Evolutionary conservation across 306 rosid species (phyloP), one percentile per base, ranked within the genome.

Genomic region (Hippophae gyantsensis): DNA sequence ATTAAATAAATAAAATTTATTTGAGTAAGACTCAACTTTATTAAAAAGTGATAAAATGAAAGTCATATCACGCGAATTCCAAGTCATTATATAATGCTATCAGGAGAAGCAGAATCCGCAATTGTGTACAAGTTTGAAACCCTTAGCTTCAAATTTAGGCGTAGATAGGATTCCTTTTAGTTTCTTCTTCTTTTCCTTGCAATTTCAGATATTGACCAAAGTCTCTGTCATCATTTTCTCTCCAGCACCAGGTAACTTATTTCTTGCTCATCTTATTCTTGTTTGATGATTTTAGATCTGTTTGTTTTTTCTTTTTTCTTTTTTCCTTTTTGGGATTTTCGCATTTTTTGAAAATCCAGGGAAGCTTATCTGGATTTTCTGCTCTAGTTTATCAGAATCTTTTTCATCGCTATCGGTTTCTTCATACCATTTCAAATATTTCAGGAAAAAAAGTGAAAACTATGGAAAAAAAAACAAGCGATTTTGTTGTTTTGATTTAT

Each of bases 111-210:
- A 32, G 38, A 32, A 32, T 2, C 38, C 38, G 5, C 38, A 32
- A 32, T 32, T 32, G 38, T 1, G 38, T 32, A 32, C 38, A 32
- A 32, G 4, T 32, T 18, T 18, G 44, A 32, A 42, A 62, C 42
- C 50, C 42, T 43, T 63, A 26, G 38, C 55, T 65, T 52, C 44
- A 27, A 6, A 5, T 50, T 25, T 8, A 46, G 27, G 44, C n/a
- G 18, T 45, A 9, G 12, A 13, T 8, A 12, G 13, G n/a, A 9
- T 53, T 7, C 8, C 12, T 38, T 52, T 40, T 3, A 38, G 12
- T 10, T 27, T 53, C 14, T 56, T 55, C 38, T 38, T 69, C 40
- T 13, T 73, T 54, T 53, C 61, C 48, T 52, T 18, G 67, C 43
- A 55, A 49, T 61, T 72, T 23, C 64, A 2, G 58, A 46, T 53